phyloP scores from a whole-genome alignment of 108 stramenopile genomes.

The Cyclotella atomus region DNA sequence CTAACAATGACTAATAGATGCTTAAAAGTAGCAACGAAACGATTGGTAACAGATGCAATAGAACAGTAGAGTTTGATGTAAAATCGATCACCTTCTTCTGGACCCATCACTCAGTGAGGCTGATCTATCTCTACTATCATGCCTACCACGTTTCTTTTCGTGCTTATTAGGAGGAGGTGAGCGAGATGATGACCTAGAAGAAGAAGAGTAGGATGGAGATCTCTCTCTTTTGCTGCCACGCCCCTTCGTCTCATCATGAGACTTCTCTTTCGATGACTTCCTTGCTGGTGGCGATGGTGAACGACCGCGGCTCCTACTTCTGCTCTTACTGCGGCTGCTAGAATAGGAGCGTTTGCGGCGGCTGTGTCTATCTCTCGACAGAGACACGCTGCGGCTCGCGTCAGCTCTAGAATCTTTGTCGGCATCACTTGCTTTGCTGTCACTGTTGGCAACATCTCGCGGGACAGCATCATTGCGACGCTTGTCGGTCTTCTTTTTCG shows the following conservation, averaged over 20 bases:
- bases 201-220: constrained; percentile 26
- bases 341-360: constrained; percentile 14
- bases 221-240: constrained; percentile 18
- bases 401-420: constrained; percentile 4
- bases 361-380: neutral
- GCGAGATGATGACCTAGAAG: constrained; percentile 17
- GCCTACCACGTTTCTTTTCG: neutral
- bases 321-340: neutral
- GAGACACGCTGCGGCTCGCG: constrained; percentile 3
- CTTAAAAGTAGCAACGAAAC: no score
- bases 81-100: no score
- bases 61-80: no score
- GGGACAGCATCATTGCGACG: neutral
- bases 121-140: neutral
- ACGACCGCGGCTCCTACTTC: neutral
- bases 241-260: neutral
- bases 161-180: constrained; percentile 16
- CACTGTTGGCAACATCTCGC: constrained; percentile 1
- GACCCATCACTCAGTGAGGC: neutral
- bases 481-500: neutral
- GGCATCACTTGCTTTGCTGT: neutral
- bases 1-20: no score
- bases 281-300: neutral
- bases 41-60: no score
- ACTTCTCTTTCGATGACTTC: neutral